Percentiles rank a stretch among this genome's conserved stretches.
Conservation (phyloP, 257 asterid genomes). For the Ligustrum vulgare region DNA sequence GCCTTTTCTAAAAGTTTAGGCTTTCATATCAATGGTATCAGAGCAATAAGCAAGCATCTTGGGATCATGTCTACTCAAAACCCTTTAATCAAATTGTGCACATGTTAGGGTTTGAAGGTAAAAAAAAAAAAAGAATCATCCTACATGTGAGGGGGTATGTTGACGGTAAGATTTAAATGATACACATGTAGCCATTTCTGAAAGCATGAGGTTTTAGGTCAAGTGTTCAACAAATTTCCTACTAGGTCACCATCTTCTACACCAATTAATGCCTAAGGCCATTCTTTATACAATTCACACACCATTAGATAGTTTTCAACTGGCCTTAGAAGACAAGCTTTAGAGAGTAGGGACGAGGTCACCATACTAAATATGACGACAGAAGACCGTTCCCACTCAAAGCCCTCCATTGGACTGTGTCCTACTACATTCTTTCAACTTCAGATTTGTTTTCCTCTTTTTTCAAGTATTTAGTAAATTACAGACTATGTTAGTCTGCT, state of each 20-base stretch:
- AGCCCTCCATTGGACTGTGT: neutral
- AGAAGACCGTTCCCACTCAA: neutral
- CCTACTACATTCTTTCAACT: constrained; percentile 7
- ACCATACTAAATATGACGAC: neutral
- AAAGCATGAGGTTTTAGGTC: no score
- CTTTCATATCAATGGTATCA: no score
- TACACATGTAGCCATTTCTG: neutral
- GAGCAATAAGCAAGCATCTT: neutral
- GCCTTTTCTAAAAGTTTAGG: neutral
- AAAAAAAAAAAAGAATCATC: neutral
- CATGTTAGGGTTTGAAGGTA: neutral
- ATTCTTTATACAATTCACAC: neutral
- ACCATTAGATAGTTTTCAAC: neutral
- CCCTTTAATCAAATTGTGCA: neutral
- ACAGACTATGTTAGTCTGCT: constrained; percentile 5
- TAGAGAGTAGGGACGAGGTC: neutral
- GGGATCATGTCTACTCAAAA: neutral
- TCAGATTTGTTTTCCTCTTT: neutral
- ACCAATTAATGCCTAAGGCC: neutral
- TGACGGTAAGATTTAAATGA: neutral
- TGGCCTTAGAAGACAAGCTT: neutral
- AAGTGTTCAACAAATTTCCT: neutral
- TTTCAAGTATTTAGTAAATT: neutral
- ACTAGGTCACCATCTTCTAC: neutral
- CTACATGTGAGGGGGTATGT: neutral